These are phyloP conservation scores for Tricholoma saponaceum DNA, from an alignment of 768 basidiomycete genomes.

Conservation along the genomic window DNA sequence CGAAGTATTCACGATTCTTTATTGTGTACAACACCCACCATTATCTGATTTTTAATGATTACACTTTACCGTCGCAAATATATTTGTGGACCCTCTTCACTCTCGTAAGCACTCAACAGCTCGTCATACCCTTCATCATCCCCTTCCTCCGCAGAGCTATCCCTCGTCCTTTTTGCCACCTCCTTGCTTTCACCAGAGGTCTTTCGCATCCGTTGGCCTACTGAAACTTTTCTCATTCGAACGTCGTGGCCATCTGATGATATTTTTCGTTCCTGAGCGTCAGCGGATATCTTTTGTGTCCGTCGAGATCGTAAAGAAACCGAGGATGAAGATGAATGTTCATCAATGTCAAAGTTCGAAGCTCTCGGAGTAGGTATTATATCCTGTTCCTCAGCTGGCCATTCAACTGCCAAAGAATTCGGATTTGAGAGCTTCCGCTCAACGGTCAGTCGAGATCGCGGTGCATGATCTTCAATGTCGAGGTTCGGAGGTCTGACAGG, in stretches of 20 bases:
- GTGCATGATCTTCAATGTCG: conserved; percentile 33
- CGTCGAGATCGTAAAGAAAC: conserved; percentile 26
- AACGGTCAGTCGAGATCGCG: conserved; percentile 14
- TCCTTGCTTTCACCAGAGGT: conserved; percentile 40
- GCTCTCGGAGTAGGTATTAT: conserved; percentile 54
- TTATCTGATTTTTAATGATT: background rate
- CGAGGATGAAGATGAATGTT: conserved; percentile 24
- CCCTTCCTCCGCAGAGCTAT: conserved; percentile 71
- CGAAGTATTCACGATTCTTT: conserved; percentile 51
- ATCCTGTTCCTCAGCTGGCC: conserved; percentile 48
- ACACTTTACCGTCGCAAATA: conserved; percentile 6
- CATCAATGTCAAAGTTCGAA: conserved; percentile 38
- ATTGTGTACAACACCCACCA: conserved; percentile 8
- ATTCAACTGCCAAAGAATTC: conserved; percentile 48
- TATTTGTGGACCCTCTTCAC: conserved; percentile 46
- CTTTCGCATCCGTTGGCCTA: conserved; percentile 41
- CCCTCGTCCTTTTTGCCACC: conserved; percentile 35
- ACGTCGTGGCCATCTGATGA: conserved; percentile 30
- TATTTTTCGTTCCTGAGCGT: conserved; percentile 28
- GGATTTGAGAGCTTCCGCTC: conserved; percentile 40
- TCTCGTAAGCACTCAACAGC: conserved; percentile 76
- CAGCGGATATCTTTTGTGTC: conserved; percentile 38
- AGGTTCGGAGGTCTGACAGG: conserved; percentile 43
- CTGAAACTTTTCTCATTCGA: conserved; percentile 43
- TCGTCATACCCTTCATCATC: conserved; percentile 79